Base-by-base conservation (phyloP, 352 stramenopile species). In the Phytophthora brassicae region DNA sequence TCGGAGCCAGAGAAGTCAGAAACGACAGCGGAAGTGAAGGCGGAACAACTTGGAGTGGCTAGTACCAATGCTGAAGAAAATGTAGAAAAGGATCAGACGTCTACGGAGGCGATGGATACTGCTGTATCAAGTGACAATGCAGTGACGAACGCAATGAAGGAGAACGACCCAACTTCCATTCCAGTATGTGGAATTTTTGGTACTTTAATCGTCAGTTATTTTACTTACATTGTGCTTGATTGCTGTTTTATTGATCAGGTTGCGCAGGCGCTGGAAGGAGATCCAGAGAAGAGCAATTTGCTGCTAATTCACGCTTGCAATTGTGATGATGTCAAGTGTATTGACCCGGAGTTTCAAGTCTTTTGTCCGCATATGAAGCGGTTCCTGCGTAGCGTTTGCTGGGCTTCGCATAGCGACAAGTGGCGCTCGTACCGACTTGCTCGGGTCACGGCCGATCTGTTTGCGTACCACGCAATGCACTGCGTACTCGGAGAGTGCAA, bases 311-410 rank as follows among this genome's bases (percentile, higher is more conserved):
- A 89, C 44, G 76, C 80, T 23, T 88, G 80, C 54, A 75, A 71
- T 14, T 89, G 80, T 58, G 80, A 86, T 39, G 66, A 70, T 4
- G 12, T 66, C 19, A 69, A 71, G 35, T 89, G 80, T 53, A 36
- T 31, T 6, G 66, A 84, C 49, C 2, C 53, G 0, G 60, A 71
- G 47, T 82, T 83, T 55, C 46, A 61, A 16, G 66, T 72, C 20
- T 69, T 86, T 13, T 90, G 80, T 60, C 51, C 66, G 16, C 73
- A 79, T 47, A 87, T 88, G 77, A 88, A 88, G 70, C 80, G 77
- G 1, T 86, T 88, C 36, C 45, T 90, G 46, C 75, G 79, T n/a
- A 84, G 76, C 39, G 72, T 78, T 26, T 88, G 74, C 65, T 89
- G 80, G 80, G 78, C 74, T 24, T 88, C 80, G 28, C 80, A 88